Evolutionary conservation across 805 yeast genomes (phyloP), one percentile per base, ranked within the genome.

Genomic region (Ogataea henricii): DNA sequence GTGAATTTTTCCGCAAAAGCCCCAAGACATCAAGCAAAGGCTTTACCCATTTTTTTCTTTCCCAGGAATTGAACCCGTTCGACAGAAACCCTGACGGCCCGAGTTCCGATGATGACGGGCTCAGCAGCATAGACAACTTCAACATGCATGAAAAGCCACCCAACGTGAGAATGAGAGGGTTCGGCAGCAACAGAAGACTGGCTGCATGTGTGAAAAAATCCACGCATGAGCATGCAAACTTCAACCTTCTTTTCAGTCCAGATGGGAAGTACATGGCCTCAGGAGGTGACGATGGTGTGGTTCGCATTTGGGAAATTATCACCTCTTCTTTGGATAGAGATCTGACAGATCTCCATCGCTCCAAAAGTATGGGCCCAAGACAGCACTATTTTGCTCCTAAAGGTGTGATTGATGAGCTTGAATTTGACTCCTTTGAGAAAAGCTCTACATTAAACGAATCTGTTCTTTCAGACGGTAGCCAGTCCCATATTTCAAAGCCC

Each of bases 251-350:
- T 57, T 91, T 91, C 66, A 82, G 87, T 48, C 65, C 66, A 10
- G 96, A 91, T 66, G 97, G 97, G 9, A 83, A 81, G 64, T 89
- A 76, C 62, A 66, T 91, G 57, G 96, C 96, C 0, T 79, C 87
- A 1, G 96, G 92, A 0, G 95, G 96, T 16, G 81, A 87, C 56
- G 90, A 87, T 60, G 76, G 85, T 3, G 65, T 73, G 1, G 73
- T 91, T 12, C 71, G 82, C 44, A 70, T 90, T 3, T 90, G 96
- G 94, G 83, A 87, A 63, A 95, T 88, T 4, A 79, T 89, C 0
- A 72, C 87, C 3, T 80, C 90, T 0, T 85, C 89, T 0, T 68
- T 82, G 49, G 91, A 87, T 55, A 69, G 95, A 54, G 65, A 51
- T n/a, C 14, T 21, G 3, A 20, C 30, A 13, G 53, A 52, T 1